phyloP scores from a whole-genome alignment of 768 basidiomycete genomes.

The Gymnopilus dilepis region DNA sequence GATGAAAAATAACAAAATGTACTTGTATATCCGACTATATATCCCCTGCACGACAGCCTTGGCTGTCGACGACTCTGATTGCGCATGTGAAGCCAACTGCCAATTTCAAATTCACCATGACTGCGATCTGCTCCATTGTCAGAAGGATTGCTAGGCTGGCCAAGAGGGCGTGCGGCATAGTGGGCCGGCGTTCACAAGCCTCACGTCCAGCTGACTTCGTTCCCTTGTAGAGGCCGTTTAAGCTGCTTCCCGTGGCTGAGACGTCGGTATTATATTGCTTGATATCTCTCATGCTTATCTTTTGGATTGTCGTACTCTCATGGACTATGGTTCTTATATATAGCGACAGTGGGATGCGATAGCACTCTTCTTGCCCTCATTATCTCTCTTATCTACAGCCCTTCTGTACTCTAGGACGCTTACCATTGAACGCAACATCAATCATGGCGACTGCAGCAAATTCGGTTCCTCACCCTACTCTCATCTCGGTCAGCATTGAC shows the following conservation, averaged over 20 bases:
- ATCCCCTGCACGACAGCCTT: background rate
- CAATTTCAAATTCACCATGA: background rate
- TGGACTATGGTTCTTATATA: constrained; percentile 11
- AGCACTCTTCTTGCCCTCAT: background rate
- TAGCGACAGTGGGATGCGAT: constrained; percentile 2
- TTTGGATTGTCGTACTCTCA: constrained; percentile 1
- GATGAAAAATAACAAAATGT: background rate
- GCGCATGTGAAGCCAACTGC: background rate
- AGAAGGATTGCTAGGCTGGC: background rate
- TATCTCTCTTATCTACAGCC: background rate
- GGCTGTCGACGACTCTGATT: background rate
- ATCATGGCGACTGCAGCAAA: constrained; percentile 66
- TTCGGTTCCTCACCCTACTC: constrained; percentile 61
- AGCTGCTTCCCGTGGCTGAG: background rate
- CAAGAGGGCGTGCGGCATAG: background rate
- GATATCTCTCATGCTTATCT: constrained; percentile 9
- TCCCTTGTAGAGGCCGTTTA: background rate
- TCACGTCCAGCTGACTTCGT: background rate
- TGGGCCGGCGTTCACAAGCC: background rate
- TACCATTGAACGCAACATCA: background rate
- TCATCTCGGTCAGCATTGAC: constrained; percentile 51
- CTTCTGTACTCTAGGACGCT: background rate
- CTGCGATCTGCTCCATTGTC: background rate
- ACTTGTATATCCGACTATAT: background rate
- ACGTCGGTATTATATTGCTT: background rate